These are phyloP conservation scores for Candida insectorum DNA, from an alignment of 805 yeast genomes.

Conservation along the genomic window DNA sequence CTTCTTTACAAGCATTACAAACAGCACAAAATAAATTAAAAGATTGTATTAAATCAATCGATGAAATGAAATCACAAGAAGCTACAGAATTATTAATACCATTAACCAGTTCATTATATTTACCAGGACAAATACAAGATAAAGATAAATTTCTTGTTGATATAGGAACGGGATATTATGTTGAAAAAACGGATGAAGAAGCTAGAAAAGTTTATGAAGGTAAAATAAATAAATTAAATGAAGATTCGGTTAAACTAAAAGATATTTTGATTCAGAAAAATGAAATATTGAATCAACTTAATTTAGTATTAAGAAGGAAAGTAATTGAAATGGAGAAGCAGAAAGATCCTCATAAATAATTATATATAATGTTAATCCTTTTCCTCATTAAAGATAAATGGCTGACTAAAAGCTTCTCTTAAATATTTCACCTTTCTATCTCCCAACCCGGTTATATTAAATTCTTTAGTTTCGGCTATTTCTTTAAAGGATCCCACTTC, in stretches of 20 bases:
- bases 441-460: slow-evolving; percentile 47
- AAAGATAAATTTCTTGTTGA: slow-evolving; percentile 79
- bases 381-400: slow-evolving; percentile 41
- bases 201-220: slow-evolving; percentile 69
- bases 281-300: slow-evolving; percentile 59
- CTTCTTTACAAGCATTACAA: slow-evolving; percentile 77
- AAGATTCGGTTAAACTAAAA: slow-evolving; percentile 71
- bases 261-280: slow-evolving; percentile 74
- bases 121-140: slow-evolving; percentile 75
- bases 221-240: slow-evolving; percentile 68
- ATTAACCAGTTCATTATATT: slow-evolving; percentile 80
- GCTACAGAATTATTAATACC: slow-evolving; percentile 71
- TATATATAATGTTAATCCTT: neutral
- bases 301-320: slow-evolving; percentile 52
- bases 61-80: slow-evolving; percentile 41
- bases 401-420: slow-evolving; percentile 42
- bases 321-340: slow-evolving; percentile 43
- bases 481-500: slow-evolving; percentile 44
- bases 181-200: slow-evolving; percentile 69
- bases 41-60: slow-evolving; percentile 75
- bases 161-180: slow-evolving; percentile 93
- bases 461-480: slow-evolving; percentile 30
- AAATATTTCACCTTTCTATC: slow-evolving; percentile 41
- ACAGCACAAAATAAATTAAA: slow-evolving; percentile 78
- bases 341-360: neutral